A percentile compares a stretch with the other conserved stretches of the same genome.
phyloP scores from a whole-genome alignment of 2,329 filamentous ascomycete species.

The Arthrobotrys pseudoclavata region DNA sequence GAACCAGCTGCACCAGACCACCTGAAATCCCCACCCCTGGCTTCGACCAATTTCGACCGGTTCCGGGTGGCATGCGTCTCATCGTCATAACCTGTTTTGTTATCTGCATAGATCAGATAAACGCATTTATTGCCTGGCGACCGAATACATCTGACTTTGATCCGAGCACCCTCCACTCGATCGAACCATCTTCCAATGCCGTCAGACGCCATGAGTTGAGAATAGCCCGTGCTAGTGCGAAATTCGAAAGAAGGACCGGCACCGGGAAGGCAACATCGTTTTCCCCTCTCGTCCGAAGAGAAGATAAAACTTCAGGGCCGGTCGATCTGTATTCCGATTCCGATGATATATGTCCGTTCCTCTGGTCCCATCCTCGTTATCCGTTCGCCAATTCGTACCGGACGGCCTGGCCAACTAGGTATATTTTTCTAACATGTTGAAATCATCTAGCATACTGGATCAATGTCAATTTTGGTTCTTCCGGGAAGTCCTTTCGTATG shows the following conservation, averaged over 20 bases:
- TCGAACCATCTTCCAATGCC: slow-evolving; percentile 24
- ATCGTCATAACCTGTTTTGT: slow-evolving; percentile 32
- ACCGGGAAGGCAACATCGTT: background rate
- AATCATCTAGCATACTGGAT: slow-evolving; percentile 52
- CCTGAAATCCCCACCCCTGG: slow-evolving; percentile 1
- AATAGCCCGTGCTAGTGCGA: slow-evolving; percentile 30
- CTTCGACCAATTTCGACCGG: slow-evolving; percentile 11
- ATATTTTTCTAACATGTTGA: slow-evolving; percentile 8
- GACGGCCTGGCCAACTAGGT: background rate
- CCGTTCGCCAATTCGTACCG: background rate
- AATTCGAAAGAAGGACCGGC: slow-evolving; percentile 18
- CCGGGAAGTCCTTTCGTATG: slow-evolving; percentile 72
- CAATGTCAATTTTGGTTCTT: slow-evolving; percentile 72
- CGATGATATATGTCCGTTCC: slow-evolving; percentile 44
- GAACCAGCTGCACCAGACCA: background rate
- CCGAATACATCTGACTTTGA: slow-evolving; percentile 38
- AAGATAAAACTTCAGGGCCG: slow-evolving; percentile 31
- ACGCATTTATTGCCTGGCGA: slow-evolving; percentile 55
- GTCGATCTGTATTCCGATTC: slow-evolving; percentile 39
- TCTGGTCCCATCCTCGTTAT: background rate
- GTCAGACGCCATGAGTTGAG: slow-evolving; percentile 52
- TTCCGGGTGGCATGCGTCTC: slow-evolving; percentile 52
- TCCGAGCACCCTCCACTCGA: slow-evolving; percentile 30
- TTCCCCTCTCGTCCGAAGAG: slow-evolving; percentile 3
- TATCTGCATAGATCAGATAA: slow-evolving; percentile 24